Conservation (phyloP, 2,329 filamentous ascomycete genomes). For the Metarhizium rileyi region DNA sequence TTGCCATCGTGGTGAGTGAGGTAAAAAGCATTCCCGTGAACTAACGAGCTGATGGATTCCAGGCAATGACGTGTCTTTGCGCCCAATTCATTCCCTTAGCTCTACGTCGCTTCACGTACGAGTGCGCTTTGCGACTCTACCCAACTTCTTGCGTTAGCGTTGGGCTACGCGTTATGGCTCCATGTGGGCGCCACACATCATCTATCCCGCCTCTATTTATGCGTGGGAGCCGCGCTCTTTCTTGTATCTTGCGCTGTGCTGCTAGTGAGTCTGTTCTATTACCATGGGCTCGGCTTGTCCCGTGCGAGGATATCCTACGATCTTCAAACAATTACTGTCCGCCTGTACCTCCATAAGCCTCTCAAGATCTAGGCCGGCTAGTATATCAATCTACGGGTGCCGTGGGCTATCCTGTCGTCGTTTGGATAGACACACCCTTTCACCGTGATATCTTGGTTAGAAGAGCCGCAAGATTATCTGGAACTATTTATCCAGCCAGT, state of each 20-base stretch:
- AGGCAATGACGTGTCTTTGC: too few relatives aligned
- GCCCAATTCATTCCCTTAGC: too few relatives aligned
- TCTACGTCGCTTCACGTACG: too few relatives aligned
- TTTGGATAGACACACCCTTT: not conserved
- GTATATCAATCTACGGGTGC: not conserved
- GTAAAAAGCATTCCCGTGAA: too few relatives aligned
- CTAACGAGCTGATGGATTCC: too few relatives aligned
- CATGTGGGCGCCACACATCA: not conserved
- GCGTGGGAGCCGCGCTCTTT: not conserved
- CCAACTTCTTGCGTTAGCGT: too few relatives aligned
- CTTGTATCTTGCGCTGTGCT: not conserved
- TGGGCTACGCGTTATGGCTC: too few relatives aligned
- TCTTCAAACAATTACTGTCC: conserved; percentile 1
- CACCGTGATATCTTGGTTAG: not conserved
- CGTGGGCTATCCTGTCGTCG: not conserved
- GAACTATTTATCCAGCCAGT: not conserved
- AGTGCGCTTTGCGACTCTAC: too few relatives aligned
- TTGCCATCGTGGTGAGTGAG: too few relatives aligned
- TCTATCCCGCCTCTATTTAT: conserved; percentile 1
- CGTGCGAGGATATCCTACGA: not conserved
- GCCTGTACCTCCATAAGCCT: not conserved
- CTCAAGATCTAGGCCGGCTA: not conserved
- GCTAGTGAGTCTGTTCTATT: not conserved
- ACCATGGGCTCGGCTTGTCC: not conserved
- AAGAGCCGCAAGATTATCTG: not conserved